phyloP scores from a whole-genome alignment of 257 asterid genomes.

The Salvia splendens region DNA sequence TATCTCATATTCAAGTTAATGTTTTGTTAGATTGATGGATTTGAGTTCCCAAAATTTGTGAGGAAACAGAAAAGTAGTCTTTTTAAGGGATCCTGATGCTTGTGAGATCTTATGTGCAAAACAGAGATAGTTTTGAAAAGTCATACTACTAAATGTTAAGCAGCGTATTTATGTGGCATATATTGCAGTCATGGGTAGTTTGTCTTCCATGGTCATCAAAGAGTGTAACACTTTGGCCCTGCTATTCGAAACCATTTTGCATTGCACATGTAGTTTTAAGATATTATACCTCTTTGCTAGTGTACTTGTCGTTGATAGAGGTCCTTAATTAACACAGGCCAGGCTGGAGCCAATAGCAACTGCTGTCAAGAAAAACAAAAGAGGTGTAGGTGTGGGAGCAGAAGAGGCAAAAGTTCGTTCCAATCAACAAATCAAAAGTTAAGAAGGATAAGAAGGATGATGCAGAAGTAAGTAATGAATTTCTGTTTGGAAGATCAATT shows the following conservation, averaged over 20 bases:
- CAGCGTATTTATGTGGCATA: neutral
- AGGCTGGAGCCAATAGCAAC: conserved; percentile 84
- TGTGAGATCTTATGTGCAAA: no score
- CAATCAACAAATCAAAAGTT: conserved; percentile 29
- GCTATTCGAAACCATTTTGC: neutral
- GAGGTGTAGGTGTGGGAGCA: conserved; percentile 90
- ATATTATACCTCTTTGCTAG: neutral
- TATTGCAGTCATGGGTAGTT: neutral
- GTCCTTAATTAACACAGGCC: conserved; percentile 55
- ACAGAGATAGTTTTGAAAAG: no score
- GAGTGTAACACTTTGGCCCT: no score
- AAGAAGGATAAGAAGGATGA: conserved; percentile 7
- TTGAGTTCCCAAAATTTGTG: neutral
- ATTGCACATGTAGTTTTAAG: neutral
- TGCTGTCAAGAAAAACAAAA: conserved; percentile 65
- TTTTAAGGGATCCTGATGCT: neutral
- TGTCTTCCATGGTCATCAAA: neutral
- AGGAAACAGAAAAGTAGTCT: conserved; percentile 4
- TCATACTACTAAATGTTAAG: no score
- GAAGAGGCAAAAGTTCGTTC: conserved; percentile 56
- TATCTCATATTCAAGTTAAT: neutral
- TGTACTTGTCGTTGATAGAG: conserved; percentile 23
- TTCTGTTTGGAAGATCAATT: conserved; percentile 11
- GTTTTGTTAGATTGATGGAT: neutral
- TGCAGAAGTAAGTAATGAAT: conserved; percentile 43